These are phyloP conservation scores for Phialemonium atrogriseum DNA, from an alignment of 2,329 filamentous ascomycete species.

Conservation along the genomic window DNA sequence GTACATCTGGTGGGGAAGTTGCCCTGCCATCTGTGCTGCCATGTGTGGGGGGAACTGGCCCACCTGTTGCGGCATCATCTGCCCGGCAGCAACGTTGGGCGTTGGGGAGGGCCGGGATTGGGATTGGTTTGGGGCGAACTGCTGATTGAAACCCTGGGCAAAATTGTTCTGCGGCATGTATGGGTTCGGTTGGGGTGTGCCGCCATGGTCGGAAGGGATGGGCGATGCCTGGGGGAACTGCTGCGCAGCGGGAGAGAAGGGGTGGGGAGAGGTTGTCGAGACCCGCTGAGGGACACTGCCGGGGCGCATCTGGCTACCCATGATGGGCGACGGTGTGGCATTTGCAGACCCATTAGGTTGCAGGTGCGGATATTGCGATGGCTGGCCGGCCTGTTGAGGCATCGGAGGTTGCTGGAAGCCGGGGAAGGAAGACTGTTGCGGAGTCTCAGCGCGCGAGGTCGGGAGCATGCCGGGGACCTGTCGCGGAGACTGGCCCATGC, in stretches of 20 bases:
- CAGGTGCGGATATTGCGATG: constrained; percentile 71
- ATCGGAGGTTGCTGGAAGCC: constrained; percentile 56
- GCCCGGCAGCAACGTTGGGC: constrained; percentile 42
- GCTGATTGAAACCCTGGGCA: constrained; percentile 48
- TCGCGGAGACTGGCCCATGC: constrained; percentile 71
- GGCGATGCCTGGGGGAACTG: constrained; percentile 71
- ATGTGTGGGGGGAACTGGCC: constrained; percentile 24
- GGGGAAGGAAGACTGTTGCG: constrained; percentile 66
- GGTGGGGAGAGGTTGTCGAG: constrained; percentile 85
- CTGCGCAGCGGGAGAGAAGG: constrained; percentile 70
- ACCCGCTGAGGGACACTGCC: constrained; percentile 71
- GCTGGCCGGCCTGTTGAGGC: constrained; percentile 53
- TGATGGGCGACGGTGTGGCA: constrained; percentile 86
- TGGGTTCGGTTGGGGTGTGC: constrained; percentile 66
- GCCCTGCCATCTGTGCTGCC: constrained; percentile 25
- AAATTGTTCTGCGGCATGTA: constrained; percentile 55
- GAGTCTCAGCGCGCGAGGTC: constrained; percentile 85
- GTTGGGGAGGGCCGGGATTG: constrained; percentile 48
- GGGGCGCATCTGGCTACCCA: constrained; percentile 69
- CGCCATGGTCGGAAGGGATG: constrained; percentile 64
- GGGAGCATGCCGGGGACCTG: constrained; percentile 67
- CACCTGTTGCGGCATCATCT: constrained; percentile 49
- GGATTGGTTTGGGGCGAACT: constrained; percentile 48
- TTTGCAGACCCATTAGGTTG: constrained; percentile 73
- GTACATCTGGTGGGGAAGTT: constrained; percentile 30